Percentiles rank a stretch among this genome's conserved stretches.
phyloP scores from a whole-genome alignment of 176 grass and related monocot genomes.

The Aegilops sharonensis region DNA sequence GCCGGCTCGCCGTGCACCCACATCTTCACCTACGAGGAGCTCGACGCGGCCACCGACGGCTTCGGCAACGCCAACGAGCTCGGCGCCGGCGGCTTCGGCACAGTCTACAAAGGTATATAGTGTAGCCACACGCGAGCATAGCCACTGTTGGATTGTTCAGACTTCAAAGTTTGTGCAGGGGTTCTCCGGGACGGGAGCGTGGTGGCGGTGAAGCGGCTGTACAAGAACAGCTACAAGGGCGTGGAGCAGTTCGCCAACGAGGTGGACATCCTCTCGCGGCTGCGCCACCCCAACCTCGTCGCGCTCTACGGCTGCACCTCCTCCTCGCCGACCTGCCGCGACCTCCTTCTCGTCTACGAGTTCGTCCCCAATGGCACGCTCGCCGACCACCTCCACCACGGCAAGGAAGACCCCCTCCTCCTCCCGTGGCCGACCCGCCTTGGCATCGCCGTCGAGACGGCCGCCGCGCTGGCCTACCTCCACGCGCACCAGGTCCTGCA shows the following conservation, averaged over 20 bases:
- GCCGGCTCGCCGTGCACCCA: not conserved
- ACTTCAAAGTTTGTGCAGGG: slow-evolving; percentile 26
- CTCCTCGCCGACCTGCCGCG: slow-evolving; percentile 2
- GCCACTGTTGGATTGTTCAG: not conserved
- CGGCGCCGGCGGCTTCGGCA: slow-evolving; percentile 58
- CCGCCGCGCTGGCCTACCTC: slow-evolving; percentile 47
- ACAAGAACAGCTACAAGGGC: slow-evolving; percentile 65
- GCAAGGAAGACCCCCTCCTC: not conserved
- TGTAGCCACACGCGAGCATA: too few relatives aligned
- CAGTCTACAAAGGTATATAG: slow-evolving; percentile 34
- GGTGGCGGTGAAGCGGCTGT: slow-evolving; percentile 69
- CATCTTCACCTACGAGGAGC: slow-evolving; percentile 57
- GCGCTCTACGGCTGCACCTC: slow-evolving; percentile 57
- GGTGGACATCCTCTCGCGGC: slow-evolving; percentile 58
- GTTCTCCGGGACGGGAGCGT: slow-evolving; percentile 30
- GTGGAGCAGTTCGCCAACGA: slow-evolving; percentile 69
- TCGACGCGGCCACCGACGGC: slow-evolving; percentile 50
- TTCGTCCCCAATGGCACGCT: slow-evolving; percentile 67
- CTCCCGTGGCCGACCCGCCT: slow-evolving; percentile 32
- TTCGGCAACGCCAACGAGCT: slow-evolving; percentile 36
- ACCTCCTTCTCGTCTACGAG: slow-evolving; percentile 72
- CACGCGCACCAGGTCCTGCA: slow-evolving; percentile 46
- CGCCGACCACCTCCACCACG: slow-evolving; percentile 51
- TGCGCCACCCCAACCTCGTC: slow-evolving; percentile 64
- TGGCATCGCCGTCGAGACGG: slow-evolving; percentile 51